Evolutionary conservation across 2,329 filamentous ascomycete genomes (phyloP).

Genomic region (Pyrenophora tritici-repentis): DNA sequence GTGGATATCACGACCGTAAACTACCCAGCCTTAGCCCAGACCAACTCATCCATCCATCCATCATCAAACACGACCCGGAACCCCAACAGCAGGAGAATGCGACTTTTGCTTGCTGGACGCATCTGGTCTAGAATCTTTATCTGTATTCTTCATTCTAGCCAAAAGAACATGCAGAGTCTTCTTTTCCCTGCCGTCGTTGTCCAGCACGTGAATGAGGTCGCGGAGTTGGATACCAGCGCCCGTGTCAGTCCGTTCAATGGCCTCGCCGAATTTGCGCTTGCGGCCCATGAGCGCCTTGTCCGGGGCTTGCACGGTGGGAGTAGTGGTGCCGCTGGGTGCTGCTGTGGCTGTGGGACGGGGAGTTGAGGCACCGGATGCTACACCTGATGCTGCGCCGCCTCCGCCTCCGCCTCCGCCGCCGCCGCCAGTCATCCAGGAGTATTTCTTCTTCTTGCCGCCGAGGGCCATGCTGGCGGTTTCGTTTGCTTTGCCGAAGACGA

Average conservation of each 20-base stretch:
- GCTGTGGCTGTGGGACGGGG: slow-evolving; percentile 36
- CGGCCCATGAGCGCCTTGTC: slow-evolving; percentile 59
- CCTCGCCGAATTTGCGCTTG: slow-evolving; percentile 69
- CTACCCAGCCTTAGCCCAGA: too few relatives aligned
- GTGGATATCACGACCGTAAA: too few relatives aligned
- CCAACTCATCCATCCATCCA: too few relatives aligned
- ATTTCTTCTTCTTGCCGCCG: slow-evolving; percentile 70
- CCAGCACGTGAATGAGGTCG: slow-evolving; percentile 79
- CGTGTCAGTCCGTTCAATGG: slow-evolving; percentile 77
- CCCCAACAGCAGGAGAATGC: slow-evolving; percentile 8
- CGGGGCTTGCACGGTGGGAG: slow-evolving; percentile 24
- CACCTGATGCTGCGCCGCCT: slow-evolving; percentile 40
- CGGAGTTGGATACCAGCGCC: slow-evolving; percentile 81
- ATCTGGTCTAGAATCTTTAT: slow-evolving; percentile 31
- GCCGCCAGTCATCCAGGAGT: slow-evolving; percentile 71
- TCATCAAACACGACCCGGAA: too few relatives aligned
- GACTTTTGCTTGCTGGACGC: slow-evolving; percentile 5
- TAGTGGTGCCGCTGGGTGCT: slow-evolving; percentile 32
- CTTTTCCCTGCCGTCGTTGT: slow-evolving; percentile 73
- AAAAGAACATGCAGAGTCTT: slow-evolving; percentile 52
- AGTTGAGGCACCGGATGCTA: slow-evolving; percentile 38
- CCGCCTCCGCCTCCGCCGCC: slow-evolving; percentile 47
- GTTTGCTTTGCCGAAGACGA: slow-evolving; percentile 81
- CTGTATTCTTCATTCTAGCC: slow-evolving; percentile 38
- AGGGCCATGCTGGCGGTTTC: slow-evolving; percentile 81